These are phyloP conservation scores for Prasinococcaceae sp. DNA, from an alignment of 139 green algal genomes.

Conservation along the genomic window DNA sequence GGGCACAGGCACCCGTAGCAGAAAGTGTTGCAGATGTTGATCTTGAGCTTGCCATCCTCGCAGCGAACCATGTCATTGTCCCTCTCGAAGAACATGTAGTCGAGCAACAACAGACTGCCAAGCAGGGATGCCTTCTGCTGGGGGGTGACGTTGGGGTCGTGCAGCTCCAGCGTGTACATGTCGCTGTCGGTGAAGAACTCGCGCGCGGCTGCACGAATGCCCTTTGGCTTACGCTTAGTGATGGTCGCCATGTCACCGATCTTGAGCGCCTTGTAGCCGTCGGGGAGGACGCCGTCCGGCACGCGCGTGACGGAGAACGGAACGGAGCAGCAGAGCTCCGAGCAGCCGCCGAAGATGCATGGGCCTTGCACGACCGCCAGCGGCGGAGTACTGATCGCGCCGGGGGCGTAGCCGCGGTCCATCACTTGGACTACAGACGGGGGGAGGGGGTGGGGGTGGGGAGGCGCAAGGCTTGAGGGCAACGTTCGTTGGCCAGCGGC, in stretches of 20 bases:
- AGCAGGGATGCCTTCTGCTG: slow-evolving; percentile 1
- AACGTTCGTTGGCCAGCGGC: too few species aligned
- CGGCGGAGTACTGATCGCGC: neutral
- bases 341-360: neutral
- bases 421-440: slow-evolving; percentile 1
- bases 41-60: neutral
- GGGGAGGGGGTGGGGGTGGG: too few species aligned
- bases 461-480: too few species aligned
- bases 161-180: neutral
- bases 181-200: slow-evolving; percentile 1
- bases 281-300: too few species aligned
- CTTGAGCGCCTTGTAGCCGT: neutral
- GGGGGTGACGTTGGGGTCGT: neutral
- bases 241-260: slow-evolving; percentile 3
- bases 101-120: neutral
- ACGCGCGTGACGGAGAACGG: neutral
- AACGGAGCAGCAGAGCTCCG: slow-evolving; percentile 1
- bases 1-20: neutral
- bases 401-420: neutral
- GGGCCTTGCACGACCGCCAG: neutral
- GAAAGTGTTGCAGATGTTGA: neutral
- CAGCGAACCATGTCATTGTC: neutral
- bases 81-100: slow-evolving; percentile 8
- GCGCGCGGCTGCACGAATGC: neutral
- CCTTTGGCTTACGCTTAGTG: slow-evolving; percentile 2